Evolutionary conservation across 1,284 basidiomycete species (phyloP), one percentile per base, ranked within the genome.

Genomic region (Wallemia hederae): DNA sequence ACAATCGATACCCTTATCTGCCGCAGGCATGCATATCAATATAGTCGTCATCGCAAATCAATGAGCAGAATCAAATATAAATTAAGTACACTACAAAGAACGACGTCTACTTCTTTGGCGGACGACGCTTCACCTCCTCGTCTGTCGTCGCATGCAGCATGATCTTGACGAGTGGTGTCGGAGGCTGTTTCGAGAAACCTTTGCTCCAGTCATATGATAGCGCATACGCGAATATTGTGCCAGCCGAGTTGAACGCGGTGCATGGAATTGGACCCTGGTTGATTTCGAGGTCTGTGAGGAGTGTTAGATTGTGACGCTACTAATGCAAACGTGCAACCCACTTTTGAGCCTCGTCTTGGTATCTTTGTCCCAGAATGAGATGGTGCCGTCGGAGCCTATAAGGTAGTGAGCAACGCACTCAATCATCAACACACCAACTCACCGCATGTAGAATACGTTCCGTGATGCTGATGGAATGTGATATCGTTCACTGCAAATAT

Each of bases 401-500:
- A 55, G n/a, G 27, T 55, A 19, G 34, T 28, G 1, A 17, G 24
- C 27, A 22, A 24, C 22, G 26, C 24, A 1, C 22, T 67, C 65
- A 66, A 64, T 62, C 65, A 59, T 65, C 67, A 59, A 67, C 60
- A 58, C 63, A 19, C 67, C 69, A 69, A 81, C 39, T 66, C 70
- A 76, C 91, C 91, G 63, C 84, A 88, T 0, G 90, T 96, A 28
- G 85, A 85, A 72, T 96, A 96, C 0, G 91, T 97, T 56, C 89
- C 90, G 65, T 92, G 85, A 0, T 82, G 77, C 58, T 86, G 86
- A 69, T 96, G 89, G 77, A 96, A 96, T 0, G 80, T 78, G 66
- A 88, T 84, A 62, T 85, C 83, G 67, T 98, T 97, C 62, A 97
- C 89, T 0, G 90, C 79, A 68, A 79, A 97, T 17, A 97, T 83